Evolutionary conservation across 1,284 basidiomycete species (phyloP), one percentile per base, ranked within the genome.

Genomic region (Leccinum insigne): DNA sequence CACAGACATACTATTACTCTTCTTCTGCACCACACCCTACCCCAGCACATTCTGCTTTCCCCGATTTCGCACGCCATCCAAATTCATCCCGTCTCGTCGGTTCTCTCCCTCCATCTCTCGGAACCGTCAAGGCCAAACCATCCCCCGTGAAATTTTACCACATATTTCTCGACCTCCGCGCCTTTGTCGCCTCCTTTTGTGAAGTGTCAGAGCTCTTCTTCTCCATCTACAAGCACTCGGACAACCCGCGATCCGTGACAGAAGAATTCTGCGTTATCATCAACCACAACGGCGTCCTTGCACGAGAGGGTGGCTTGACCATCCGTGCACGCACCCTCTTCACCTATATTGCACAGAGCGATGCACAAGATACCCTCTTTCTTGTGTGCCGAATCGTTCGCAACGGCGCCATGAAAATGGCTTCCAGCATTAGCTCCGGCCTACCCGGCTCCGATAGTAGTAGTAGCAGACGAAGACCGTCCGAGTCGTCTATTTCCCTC

Each of bases 201-300:
- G 84, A 99, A 77, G 92, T 92, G 0, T 92, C 90, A 5, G 96
- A 99, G 76, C 87, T 99, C 5, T 96, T 92, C 78, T 98, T 99
- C 79, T 95, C 95, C 3, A 84, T 99, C 5, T 99, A 94, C 84
- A 93, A 92, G 38, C 38, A 93, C 72, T 85, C 87, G 60, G 92
- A 94, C 62, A 84, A 84, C 61, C 77, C 75, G 7, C 89, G 93
- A 52, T 98, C 98, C 77, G 86, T 99, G 58, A 97, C 95, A 0
- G 97, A 99, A 77, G 97, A 99, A 23, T 98, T 92, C 75, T 96
- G 93, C 73, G 89, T 90, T 18, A 81, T 97, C 47, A 85, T 99
- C 32, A 96, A 97, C 76, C 94, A 96, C 78, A 93, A 96, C 67
- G 96, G 96, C 9, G 91, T 92, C 26, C 86, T 94, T 10, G 88